Conservation (phyloP, 1,284 basidiomycete genomes). For the Rhodotorula mucilaginosa region DNA sequence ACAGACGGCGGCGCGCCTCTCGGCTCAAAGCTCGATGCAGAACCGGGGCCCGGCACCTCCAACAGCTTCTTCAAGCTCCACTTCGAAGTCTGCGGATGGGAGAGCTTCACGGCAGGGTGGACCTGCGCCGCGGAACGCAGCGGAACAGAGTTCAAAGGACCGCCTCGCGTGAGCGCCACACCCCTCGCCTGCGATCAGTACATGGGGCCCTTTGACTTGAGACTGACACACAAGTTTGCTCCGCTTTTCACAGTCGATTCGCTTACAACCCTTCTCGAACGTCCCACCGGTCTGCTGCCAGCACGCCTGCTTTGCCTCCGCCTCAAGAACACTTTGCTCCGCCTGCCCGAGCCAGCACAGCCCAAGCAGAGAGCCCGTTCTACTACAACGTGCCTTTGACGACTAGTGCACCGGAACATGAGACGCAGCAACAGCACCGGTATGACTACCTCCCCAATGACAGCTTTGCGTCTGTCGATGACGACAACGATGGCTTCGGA, state of each 20-base stretch:
- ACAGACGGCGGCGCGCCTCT: not conserved
- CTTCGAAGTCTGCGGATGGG: not conserved
- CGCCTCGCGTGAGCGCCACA: constrained; percentile 1
- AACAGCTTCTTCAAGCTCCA: not conserved
- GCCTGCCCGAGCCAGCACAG: no score
- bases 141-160: not conserved
- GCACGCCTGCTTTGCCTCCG: not conserved
- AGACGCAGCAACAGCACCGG: not conserved
- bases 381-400: not conserved
- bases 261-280: constrained; percentile 6
- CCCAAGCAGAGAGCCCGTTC: not conserved
- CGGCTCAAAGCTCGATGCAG: no score
- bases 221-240: no score
- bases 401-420: no score
- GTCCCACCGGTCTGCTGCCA: not conserved
- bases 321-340: not conserved
- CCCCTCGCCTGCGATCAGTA: no score
- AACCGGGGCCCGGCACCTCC: not conserved
- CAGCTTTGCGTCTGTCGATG: no score
- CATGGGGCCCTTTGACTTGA: no score
- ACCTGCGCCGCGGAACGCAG: not conserved
- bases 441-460: no score
- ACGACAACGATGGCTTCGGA: not conserved
- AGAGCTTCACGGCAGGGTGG: not conserved
- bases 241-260: not conserved